Conservation (phyloP, 2,329 filamentous ascomycete species). For the Pseudogymnoascus sp. region DNA sequence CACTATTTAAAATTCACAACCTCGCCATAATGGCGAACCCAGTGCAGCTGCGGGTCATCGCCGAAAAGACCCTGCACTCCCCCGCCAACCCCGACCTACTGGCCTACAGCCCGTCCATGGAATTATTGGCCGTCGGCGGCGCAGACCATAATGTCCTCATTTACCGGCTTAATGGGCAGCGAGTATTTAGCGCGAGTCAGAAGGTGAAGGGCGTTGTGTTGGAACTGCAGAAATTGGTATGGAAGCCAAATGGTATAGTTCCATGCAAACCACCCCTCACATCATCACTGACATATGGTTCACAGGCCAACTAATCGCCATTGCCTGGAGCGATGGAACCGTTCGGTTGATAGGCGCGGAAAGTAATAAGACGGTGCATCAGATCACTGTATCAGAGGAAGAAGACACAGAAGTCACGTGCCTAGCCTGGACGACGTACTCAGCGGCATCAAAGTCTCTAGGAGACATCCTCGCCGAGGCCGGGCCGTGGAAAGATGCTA, state of each 20-base stretch:
- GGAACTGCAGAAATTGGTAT: conserved; percentile 32
- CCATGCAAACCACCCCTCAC: neutral
- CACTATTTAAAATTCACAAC: neutral
- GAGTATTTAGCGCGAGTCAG: conserved; percentile 45
- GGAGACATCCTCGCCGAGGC: conserved; percentile 13
- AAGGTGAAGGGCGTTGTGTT: conserved; percentile 26
- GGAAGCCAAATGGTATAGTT: conserved; percentile 30
- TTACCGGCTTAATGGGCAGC: conserved; percentile 70
- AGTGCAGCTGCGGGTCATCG: conserved; percentile 39
- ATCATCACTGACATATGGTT: neutral
- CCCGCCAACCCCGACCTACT: conserved; percentile 51
- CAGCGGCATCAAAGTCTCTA: neutral
- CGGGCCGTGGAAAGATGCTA: neutral
- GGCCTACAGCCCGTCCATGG: conserved; percentile 75
- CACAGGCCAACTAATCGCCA: conserved; percentile 67
- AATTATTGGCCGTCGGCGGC: conserved; percentile 70
- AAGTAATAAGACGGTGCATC: conserved; percentile 72
- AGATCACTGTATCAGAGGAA: conserved; percentile 39
- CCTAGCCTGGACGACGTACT: conserved; percentile 32
- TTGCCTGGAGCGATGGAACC: conserved; percentile 75
- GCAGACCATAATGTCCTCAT: conserved; percentile 62
- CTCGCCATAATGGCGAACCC: conserved; percentile 5
- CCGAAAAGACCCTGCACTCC: conserved; percentile 50
- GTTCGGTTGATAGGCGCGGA: conserved; percentile 72
- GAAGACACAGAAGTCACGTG: conserved; percentile 35